Evolutionary conservation across 1,284 basidiomycete genomes (phyloP), one percentile per base, ranked within the genome.

Genomic region (Cronartium ribicola): DNA sequence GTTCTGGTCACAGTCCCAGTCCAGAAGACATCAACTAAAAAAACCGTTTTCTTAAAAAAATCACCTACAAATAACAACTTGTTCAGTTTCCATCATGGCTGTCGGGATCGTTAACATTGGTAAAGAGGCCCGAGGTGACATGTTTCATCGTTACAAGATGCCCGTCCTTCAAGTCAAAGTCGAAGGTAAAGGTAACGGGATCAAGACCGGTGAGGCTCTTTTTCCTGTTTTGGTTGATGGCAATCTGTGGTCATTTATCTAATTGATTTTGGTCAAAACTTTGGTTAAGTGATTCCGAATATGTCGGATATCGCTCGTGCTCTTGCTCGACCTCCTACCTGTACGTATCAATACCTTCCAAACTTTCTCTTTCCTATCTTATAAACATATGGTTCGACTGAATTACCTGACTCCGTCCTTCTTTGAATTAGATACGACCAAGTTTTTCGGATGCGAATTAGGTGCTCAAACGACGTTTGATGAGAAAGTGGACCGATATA

Each of bases 371-470:
- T 37, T n/a, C 40, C 20, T 10, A 37, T 37, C 37, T 66, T 11
- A 66, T 36, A 20, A 1, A 14, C 7, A 51, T 51, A 5, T 51
- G 5, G 48, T 51, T 51, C 22, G 5, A 51, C 11, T 17, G 17
- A 51, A 14, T 51, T 22, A 59, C 37, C 8, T 14, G 57, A 36
- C 11, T 57, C 29, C n/a, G 13, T 29, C 29, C 29, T 29, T 29
- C 29, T 29, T 29, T 29, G 29, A 22, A 13, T 61, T 78, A 85
- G 95, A 98, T 82, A 91, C 95, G 69, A 98, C 94, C 83, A 99
- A 99, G 84, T 99, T 94, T 86, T 98, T 99, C 79, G 96, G 96
- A 57, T 95, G 90, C 82, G 96, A 99, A 83, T 89, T 98, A 75
- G 96, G 96, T 77, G 96, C 96, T 40, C 95, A 98, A 83, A 96